These are phyloP conservation scores for Candida anglica DNA, from an alignment of 805 yeast species.

Conservation along the genomic window DNA sequence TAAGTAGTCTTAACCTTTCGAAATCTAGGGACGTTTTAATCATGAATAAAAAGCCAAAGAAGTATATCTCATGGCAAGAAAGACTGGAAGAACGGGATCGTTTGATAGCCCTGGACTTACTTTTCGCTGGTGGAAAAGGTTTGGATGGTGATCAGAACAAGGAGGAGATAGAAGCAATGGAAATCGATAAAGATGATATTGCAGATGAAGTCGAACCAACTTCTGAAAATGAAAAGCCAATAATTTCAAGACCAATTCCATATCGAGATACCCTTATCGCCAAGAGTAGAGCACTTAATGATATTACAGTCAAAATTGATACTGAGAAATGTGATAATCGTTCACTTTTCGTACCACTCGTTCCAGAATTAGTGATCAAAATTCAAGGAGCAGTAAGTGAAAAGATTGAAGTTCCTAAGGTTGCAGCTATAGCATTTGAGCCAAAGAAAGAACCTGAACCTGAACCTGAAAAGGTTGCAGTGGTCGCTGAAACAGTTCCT, in stretches of 20 bases:
- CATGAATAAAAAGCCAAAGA: conserved; percentile 22
- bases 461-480: not conserved
- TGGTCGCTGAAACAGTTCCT: conserved; percentile 1
- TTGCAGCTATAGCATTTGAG: conserved; percentile 8
- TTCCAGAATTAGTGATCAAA: conserved; percentile 19
- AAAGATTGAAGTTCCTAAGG: conserved; percentile 18
- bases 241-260: conserved; percentile 16
- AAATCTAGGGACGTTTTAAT: conserved; percentile 39
- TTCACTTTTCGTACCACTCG: conserved; percentile 16
- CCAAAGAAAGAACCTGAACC: conserved; percentile 1
- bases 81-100: conserved; percentile 28
- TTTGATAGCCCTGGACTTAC: conserved; percentile 15
- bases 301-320: conserved; percentile 1
- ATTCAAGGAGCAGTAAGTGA: conserved; percentile 18
- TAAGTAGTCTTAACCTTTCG: conserved; percentile 28
- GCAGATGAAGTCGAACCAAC: not conserved
- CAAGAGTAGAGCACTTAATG: conserved; percentile 11
- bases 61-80: conserved; percentile 35
- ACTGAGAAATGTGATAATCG: conserved; percentile 1
- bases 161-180: conserved; percentile 5
- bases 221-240: not conserved
- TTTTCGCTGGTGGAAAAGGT: conserved; percentile 14
- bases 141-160: conserved; percentile 10
- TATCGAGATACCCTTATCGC: conserved; percentile 20
- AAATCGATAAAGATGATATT: conserved; percentile 8